These are phyloP conservation scores for Candida parachauliodes DNA, from an alignment of 805 yeast species.

Conservation along the genomic window DNA sequence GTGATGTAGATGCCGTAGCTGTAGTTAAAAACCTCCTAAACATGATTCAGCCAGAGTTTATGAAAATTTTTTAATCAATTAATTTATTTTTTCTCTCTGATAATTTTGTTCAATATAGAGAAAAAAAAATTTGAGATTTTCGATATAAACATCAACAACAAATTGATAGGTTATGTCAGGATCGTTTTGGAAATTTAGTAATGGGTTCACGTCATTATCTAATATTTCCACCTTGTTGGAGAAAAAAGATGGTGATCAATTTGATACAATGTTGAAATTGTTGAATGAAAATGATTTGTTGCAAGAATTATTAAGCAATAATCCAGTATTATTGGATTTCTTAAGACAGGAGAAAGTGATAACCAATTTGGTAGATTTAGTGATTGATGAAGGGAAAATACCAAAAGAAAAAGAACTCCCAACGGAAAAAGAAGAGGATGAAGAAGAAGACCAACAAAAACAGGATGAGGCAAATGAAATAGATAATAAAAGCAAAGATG, in stretches of 20 bases:
- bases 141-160: background rate
- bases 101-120: background rate
- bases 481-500: conserved; percentile 6
- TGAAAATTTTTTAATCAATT: conserved; percentile 2
- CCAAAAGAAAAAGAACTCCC: conserved; percentile 36
- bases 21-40: conserved; percentile 3
- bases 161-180: conserved; percentile 33
- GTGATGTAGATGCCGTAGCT: background rate
- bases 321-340: conserved; percentile 40
- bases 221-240: conserved; percentile 40
- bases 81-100: background rate
- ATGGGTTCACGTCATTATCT: conserved; percentile 42
- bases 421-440: conserved; percentile 5
- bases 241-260: conserved; percentile 20
- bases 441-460: conserved; percentile 4
- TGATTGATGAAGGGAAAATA: conserved; percentile 42
- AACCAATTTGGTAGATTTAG: conserved; percentile 34
- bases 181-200: conserved; percentile 45
- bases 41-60: background rate
- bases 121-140: conserved; percentile 1
- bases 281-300: conserved; percentile 42
- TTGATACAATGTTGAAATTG: conserved; percentile 28
- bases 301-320: conserved; percentile 41
- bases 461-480: conserved; percentile 2
- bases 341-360: conserved; percentile 37